Conservation (phyloP, 176 grass and related monocot species). For the Tillandsia fasciculata region DNA sequence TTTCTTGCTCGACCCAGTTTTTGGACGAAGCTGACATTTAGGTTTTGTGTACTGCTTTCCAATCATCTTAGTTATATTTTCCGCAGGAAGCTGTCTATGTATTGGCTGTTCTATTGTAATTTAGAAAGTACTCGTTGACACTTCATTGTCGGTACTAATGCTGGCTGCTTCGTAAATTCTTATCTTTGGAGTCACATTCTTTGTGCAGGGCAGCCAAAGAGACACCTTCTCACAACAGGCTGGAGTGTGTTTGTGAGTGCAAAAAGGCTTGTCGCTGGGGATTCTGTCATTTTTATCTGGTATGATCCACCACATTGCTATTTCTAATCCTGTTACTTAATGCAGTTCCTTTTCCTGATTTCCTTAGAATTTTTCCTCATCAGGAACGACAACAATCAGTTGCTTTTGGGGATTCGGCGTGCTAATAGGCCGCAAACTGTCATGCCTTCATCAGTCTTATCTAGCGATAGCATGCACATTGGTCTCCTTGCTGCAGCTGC, state of each 20-base stretch:
- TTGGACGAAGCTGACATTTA: too few species aligned
- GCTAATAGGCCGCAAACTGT: constrained; percentile 83
- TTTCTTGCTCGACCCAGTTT: too few species aligned
- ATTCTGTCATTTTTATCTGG: constrained; percentile 99
- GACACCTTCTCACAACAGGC: constrained; percentile 93
- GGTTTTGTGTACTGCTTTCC: too few species aligned
- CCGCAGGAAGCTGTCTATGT: not conserved
- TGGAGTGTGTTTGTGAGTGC: constrained; percentile 99
- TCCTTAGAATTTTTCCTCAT: constrained; percentile 11
- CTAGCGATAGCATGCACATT: constrained; percentile 99
- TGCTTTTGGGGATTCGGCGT: constrained; percentile 86
- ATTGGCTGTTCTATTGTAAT: not conserved
- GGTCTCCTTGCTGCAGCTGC: constrained; percentile 93
- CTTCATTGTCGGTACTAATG: constrained; percentile 1
- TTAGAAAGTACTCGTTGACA: not conserved
- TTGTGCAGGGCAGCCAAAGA: constrained; percentile 89
- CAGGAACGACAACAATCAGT: constrained; percentile 95
- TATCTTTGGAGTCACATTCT: constrained; percentile 14
- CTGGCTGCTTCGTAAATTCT: constrained; percentile 3
- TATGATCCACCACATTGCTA: constrained; percentile 16
- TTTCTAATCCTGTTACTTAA: not conserved
- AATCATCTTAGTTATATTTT: too few species aligned
- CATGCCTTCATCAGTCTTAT: constrained; percentile 95
- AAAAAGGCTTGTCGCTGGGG: constrained; percentile 89
- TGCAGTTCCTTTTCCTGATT: not conserved